Evolutionary conservation across 73 alveolate genomes (phyloP).

Genomic region (Paraurostyla sp.): DNA sequence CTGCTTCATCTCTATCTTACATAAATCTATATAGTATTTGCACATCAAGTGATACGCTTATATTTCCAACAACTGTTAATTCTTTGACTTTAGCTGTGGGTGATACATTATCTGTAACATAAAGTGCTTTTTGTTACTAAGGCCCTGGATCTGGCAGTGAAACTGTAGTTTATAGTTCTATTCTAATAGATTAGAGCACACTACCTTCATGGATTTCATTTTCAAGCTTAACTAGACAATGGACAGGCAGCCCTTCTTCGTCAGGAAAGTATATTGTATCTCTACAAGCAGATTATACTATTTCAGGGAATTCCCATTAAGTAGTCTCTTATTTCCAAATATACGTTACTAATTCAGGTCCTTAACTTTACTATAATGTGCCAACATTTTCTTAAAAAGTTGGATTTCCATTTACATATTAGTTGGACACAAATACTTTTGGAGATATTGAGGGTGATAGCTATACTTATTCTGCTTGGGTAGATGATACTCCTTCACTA

Average conservation of each 20-base stretch:
- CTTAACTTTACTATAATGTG: neutral
- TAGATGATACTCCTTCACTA: neutral
- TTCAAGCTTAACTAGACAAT: neutral
- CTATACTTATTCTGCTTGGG: neutral
- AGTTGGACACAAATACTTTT: neutral
- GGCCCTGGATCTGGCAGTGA: neutral
- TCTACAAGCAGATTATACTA: neutral
- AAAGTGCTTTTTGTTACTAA: neutral
- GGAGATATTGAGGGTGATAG: slow-evolving; percentile 7
- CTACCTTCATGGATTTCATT: slow-evolving; percentile 10
- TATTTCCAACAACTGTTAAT: neutral
- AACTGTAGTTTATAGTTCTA: neutral
- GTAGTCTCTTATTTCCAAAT: neutral
- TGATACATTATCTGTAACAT: neutral
- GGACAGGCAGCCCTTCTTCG: slow-evolving; percentile 22
- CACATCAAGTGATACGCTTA: neutral
- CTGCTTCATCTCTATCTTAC: neutral
- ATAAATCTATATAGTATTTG: neutral
- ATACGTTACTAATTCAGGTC: neutral
- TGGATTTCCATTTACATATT: neutral
- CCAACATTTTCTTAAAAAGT: neutral
- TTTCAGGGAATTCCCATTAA: neutral
- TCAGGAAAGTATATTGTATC: neutral
- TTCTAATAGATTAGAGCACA: neutral
- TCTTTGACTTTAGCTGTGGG: neutral